Percentiles rank a stretch among this genome's conserved stretches.
Conservation (phyloP, 2,329 filamentous ascomycete species). For the Xylaria polymorpha region DNA sequence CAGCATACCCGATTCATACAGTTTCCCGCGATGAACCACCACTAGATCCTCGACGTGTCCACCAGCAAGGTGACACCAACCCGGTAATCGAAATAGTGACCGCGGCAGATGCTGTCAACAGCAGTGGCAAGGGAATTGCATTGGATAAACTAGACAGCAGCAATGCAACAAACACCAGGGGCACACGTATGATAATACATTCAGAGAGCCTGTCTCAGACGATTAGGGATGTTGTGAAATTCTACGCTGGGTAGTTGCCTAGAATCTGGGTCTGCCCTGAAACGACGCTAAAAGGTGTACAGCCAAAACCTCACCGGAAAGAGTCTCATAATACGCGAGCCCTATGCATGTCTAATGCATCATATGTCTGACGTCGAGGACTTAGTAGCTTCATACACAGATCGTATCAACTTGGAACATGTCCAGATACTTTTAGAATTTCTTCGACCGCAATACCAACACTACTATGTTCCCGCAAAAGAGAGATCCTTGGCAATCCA, state of each 20-base stretch:
- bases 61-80: neutral
- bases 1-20: neutral
- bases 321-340: constrained; percentile 12
- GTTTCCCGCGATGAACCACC: constrained; percentile 8
- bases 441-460: constrained; percentile 18
- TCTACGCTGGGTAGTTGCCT: constrained; percentile 12
- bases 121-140: neutral
- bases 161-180: neutral
- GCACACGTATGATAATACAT: constrained; percentile 24
- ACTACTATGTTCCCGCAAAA: constrained; percentile 11
- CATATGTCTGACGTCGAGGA: constrained; percentile 15
- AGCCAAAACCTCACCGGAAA: constrained; percentile 23
- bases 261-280: neutral
- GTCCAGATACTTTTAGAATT: constrained; percentile 21
- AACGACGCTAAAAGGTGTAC: neutral
- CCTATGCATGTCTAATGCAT: constrained; percentile 23
- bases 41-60: neutral
- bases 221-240: constrained; percentile 13
- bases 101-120: neutral
- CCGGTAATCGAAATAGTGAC: constrained; percentile 23
- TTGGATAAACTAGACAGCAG: neutral
- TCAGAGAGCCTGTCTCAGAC: constrained; percentile 8
- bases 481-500: neutral
- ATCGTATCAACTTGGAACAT: neutral
- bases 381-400: neutral